Evolutionary conservation across 2,329 filamentous ascomycete species (phyloP).

Genomic region (Microcyclosporella mali): DNA sequence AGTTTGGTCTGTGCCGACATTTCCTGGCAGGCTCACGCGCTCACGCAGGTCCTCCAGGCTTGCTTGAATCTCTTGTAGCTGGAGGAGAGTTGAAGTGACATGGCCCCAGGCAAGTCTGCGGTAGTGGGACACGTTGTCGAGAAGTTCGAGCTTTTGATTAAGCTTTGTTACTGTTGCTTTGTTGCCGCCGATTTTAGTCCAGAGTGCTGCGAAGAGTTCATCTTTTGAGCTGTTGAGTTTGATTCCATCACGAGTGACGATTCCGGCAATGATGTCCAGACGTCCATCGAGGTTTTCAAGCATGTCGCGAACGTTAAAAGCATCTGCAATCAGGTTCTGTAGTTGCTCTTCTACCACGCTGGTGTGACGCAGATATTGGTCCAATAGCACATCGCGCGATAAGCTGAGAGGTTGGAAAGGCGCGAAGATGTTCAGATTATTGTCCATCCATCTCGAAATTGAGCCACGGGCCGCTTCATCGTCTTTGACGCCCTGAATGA

Average conservation of each 20-base stretch:
- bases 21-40: slow-evolving; percentile 60
- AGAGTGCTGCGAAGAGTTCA: slow-evolving; percentile 62
- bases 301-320: slow-evolving; percentile 59
- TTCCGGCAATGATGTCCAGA: slow-evolving; percentile 62
- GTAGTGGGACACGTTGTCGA: slow-evolving; percentile 61
- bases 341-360: slow-evolving; percentile 65
- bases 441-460: slow-evolving; percentile 37
- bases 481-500: slow-evolving; percentile 56
- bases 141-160: slow-evolving; percentile 56
- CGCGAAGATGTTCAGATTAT: slow-evolving; percentile 44
- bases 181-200: slow-evolving; percentile 70
- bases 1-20: slow-evolving; percentile 50
- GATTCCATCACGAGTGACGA: slow-evolving; percentile 59
- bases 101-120: slow-evolving; percentile 60
- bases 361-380: slow-evolving; percentile 71
- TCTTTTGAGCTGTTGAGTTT: slow-evolving; percentile 54
- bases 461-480: slow-evolving; percentile 37
- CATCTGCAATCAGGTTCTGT: slow-evolving; percentile 59
- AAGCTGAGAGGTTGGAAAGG: slow-evolving; percentile 58
- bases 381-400: slow-evolving; percentile 57
- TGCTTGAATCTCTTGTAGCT: slow-evolving; percentile 66
- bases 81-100: slow-evolving; percentile 63
- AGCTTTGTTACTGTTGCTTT: slow-evolving; percentile 54
- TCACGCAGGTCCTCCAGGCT: slow-evolving; percentile 67
- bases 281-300: slow-evolving; percentile 64